Percentiles rank a stretch among this genome's conserved stretches.
Evolutionary conservation across 2,329 filamentous ascomycete genomes (phyloP).

Genomic region (Trichophyton rubrum): DNA sequence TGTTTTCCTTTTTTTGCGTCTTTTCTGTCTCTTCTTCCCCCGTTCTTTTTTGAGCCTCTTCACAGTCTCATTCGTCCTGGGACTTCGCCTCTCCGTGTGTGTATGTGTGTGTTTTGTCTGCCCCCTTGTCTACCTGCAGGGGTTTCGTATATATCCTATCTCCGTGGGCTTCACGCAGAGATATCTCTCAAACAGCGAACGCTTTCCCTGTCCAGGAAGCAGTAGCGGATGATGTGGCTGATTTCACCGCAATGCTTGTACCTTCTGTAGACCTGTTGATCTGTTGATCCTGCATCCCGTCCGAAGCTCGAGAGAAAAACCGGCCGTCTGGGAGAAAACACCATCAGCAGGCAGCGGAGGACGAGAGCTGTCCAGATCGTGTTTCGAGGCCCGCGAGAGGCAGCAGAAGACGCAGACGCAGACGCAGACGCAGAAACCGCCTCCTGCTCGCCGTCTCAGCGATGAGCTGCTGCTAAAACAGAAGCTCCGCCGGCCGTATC

Average conservation of each 20-base stretch:
- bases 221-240: constrained; percentile 3
- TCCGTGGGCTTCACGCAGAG: not conserved
- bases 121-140: not conserved
- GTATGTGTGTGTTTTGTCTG: not conserved
- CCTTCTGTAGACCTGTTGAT: constrained; percentile 3
- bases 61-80: not conserved
- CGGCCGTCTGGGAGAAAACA: not conserved
- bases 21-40: not conserved
- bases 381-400: no score
- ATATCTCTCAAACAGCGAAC: not conserved
- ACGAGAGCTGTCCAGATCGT: not conserved
- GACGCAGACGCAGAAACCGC: no score
- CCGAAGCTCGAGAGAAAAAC: not conserved
- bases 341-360: no score
- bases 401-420: no score
- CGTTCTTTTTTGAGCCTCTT: not conserved
- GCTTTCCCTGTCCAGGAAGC: not conserved
- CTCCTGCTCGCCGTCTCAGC: no score
- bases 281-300: not conserved
- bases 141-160: not conserved
- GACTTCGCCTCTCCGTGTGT: not conserved
- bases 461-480: no score
- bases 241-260: constrained; percentile 4
- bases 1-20: no score
- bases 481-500: no score